Conservation (phyloP, 768 basidiomycete genomes). For the Hydnum rufescens region DNA sequence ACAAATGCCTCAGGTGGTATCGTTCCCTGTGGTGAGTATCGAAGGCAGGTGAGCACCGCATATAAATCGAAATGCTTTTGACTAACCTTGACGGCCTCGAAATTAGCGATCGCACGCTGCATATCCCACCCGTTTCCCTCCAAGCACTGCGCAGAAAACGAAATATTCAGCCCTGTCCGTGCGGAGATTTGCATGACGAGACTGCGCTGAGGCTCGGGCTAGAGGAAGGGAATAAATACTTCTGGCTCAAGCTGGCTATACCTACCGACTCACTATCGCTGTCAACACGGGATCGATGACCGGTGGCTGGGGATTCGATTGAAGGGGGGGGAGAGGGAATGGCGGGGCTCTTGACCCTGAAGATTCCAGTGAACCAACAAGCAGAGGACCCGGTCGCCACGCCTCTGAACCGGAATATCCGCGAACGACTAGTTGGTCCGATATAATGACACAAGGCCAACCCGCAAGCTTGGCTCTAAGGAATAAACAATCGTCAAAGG, state of each 20-base stretch:
- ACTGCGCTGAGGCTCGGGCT: conserved; percentile 54
- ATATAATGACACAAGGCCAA: conserved; percentile 81
- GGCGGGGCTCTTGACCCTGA: conserved; percentile 18
- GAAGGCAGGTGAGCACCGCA: too few species aligned
- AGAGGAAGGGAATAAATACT: background rate
- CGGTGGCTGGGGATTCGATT: conserved; percentile 15
- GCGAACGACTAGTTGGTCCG: conserved; percentile 70
- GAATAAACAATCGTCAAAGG: conserved; percentile 8
- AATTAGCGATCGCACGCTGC: conserved; percentile 61
- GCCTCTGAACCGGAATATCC: conserved; percentile 67
- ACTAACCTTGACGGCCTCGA: conserved; percentile 42
- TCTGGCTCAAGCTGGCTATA: conserved; percentile 6
- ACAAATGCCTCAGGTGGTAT: too few species aligned
- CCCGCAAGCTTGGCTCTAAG: conserved; percentile 55
- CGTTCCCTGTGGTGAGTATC: too few species aligned
- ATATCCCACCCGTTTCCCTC: conserved; percentile 72
- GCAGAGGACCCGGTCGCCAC: conserved; percentile 57
- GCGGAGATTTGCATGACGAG: conserved; percentile 50
- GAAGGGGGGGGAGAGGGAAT: conserved; percentile 17
- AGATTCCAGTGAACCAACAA: conserved; percentile 31
- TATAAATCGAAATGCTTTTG: too few species aligned
- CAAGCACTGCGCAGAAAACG: conserved; percentile 71
- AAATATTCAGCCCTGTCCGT: conserved; percentile 58
- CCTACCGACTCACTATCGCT: conserved; percentile 31
- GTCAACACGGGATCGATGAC: conserved; percentile 32